Evolutionary conservation across 2,329 filamentous ascomycete species (phyloP), one percentile per base, ranked within the genome.

Genomic region (Colletotrichum neosansevieriae): DNA sequence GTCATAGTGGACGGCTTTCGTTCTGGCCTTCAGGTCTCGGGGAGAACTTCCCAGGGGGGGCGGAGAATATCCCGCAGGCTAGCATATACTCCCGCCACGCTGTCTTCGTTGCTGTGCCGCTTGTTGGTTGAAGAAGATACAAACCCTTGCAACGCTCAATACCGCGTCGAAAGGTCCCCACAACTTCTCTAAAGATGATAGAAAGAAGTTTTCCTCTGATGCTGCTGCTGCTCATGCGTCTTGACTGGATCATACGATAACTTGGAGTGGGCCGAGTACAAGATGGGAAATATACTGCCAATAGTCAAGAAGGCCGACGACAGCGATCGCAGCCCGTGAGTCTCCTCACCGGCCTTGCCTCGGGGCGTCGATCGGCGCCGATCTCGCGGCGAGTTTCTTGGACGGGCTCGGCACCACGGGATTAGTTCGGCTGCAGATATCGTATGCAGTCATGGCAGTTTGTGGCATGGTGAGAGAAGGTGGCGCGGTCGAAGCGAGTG

Each of bases 351-450:
- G 65, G 66, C 61, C 53, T 24, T 36, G 29, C 21, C 40, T 56
- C 61, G 40, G 61, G 32, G 15, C 53, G 67, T 69, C 51, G 67
- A 67, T 67, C 63, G 58, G 63, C 34, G 67, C 38, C 58, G 67
- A 69, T 69, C 63, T 17, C 15, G 49, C 49, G 47, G 57, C 38
- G 44, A 11, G 38, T 34, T 38, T 24, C 24, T 29, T 51, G 40
- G 17, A 34, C 5, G 40, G 2, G 19, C 24, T 67, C 66, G 57
- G 56, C 56, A 45, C 24, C 54, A 42, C 58, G 64, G 58, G 44
- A 36, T 58, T 63, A 51, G 44, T 9, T 67, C 64, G 64, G 62
- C 42, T 51, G 11, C 12, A 24, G 34, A 34, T 36, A 53, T 49
- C 40, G 24, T 50, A 56, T 65, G 66, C 61, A 65, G 60, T 66